These are phyloP conservation scores for Mycena chlorophos DNA, from an alignment of 768 basidiomycete species.

Conservation along the genomic window DNA sequence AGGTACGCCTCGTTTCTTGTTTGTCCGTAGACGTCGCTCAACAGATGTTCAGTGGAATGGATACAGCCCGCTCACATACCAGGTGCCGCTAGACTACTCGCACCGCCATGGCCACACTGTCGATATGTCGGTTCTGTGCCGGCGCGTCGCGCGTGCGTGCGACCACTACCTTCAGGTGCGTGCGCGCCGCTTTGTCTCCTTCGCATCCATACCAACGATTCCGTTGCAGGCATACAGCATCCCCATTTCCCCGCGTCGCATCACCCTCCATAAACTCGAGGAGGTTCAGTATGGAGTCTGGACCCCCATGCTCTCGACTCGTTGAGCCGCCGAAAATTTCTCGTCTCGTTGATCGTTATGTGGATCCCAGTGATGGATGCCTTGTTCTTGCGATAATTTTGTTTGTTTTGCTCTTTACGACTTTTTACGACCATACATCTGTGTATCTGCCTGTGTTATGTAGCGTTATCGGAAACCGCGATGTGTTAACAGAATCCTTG, in stretches of 20 bases:
- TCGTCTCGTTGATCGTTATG: too few species aligned
- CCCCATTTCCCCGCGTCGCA: conserved; percentile 67
- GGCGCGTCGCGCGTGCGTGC: conserved; percentile 69
- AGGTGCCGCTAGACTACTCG: conserved; percentile 70
- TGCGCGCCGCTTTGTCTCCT: conserved; percentile 6
- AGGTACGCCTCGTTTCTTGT: conserved; percentile 44
- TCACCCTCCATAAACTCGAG: conserved; percentile 71
- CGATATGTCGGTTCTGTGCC: conserved; percentile 64
- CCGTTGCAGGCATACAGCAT: conserved; percentile 62
- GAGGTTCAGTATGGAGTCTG: conserved; percentile 68
- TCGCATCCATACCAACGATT: conserved; percentile 9
- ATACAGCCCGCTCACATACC: conserved; percentile 68
- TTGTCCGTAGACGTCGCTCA: background rate
- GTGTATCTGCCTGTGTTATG: too few species aligned
- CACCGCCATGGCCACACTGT: conserved; percentile 64
- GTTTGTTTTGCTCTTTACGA: too few species aligned
- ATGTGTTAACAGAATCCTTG: too few species aligned
- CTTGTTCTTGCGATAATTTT: too few species aligned
- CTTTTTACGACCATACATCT: too few species aligned
- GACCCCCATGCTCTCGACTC: conserved; percentile 65
- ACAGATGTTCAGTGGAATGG: conserved; percentile 58
- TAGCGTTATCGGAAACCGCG: too few species aligned
- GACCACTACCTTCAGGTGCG: conserved; percentile 73
- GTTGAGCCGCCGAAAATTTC: too few species aligned
- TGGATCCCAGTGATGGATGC: too few species aligned